Percentiles rank a stretch among this genome's conserved stretches.
Evolutionary conservation across 177 flowering plant genomes (phyloP).

Genomic region (Vitis hybrid): DNA sequence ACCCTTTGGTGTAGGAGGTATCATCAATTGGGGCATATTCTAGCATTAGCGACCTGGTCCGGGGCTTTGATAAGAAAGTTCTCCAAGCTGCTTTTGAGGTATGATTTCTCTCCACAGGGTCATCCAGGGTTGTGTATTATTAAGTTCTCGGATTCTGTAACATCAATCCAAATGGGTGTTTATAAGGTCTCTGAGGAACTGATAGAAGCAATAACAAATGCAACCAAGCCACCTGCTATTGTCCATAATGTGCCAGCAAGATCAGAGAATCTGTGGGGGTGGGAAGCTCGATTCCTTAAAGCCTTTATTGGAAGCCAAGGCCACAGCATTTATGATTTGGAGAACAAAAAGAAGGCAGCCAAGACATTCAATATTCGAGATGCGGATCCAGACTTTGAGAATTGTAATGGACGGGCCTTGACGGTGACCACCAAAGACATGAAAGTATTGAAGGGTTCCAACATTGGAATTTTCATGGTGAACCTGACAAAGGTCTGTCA

Average conservation of each 20-base stretch:
- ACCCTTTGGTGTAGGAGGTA: conserved; percentile 27
- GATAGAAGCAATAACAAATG: conserved; percentile 42
- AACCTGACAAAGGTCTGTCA: conserved; percentile 68
- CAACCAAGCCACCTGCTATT: conserved; percentile 45
- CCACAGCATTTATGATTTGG: conserved; percentile 1
- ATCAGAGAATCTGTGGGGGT: conserved; percentile 13
- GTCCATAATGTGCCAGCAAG: conserved; percentile 34
- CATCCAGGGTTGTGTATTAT: neutral
- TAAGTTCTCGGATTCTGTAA: neutral
- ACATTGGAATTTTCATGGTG: conserved; percentile 70
- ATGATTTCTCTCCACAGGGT: neutral
- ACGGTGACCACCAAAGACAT: conserved; percentile 42
- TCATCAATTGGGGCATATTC: conserved; percentile 54
- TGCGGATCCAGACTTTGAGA: conserved; percentile 55
- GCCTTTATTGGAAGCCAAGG: conserved; percentile 24
- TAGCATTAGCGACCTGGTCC: conserved; percentile 49
- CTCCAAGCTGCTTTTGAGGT: conserved; percentile 80
- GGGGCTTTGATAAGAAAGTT: conserved; percentile 61
- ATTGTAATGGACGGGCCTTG: conserved; percentile 79
- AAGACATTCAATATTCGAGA: conserved; percentile 51
- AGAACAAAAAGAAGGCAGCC: conserved; percentile 37
- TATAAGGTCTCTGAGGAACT: conserved; percentile 57
- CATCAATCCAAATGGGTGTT: no score
- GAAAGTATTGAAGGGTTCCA: conserved; percentile 37
- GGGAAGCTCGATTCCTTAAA: conserved; percentile 35